Conservation (phyloP, 495 filamentous ascomycete genomes). For the Melanomma pulvis-pyrius region DNA sequence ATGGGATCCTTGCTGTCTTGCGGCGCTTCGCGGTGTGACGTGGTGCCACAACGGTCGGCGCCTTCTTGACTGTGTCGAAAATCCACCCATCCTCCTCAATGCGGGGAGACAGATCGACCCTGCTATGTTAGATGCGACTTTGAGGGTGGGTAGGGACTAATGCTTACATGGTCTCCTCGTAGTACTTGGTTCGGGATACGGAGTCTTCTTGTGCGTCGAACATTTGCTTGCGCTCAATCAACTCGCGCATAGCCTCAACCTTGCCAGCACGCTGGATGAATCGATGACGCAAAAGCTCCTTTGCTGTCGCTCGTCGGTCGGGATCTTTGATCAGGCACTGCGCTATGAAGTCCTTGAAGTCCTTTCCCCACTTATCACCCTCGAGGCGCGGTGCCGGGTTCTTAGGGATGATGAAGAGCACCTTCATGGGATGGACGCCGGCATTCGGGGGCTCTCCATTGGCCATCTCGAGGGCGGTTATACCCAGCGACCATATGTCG, state of each 20-base stretch:
- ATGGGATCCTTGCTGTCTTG: constrained; percentile 48
- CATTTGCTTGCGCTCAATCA: constrained; percentile 81
- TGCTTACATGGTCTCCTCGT: constrained; percentile 80
- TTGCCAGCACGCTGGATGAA: constrained; percentile 87
- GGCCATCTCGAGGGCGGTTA: constrained; percentile 92
- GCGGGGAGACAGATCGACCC: constrained; percentile 67
- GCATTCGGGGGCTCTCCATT: constrained; percentile 92
- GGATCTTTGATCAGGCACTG: constrained; percentile 90
- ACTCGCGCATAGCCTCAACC: constrained; percentile 79
- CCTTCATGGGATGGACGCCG: constrained; percentile 95
- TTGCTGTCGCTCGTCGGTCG: constrained; percentile 78
- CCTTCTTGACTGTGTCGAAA: constrained; percentile 86
- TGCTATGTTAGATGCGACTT: constrained; percentile 27
- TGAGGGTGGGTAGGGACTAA: constrained; percentile 1
- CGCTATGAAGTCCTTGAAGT: constrained; percentile 91
- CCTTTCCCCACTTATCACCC: constrained; percentile 78
- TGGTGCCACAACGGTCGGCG: constrained; percentile 34
- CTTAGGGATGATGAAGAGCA: constrained; percentile 96
- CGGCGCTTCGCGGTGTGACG: constrained; percentile 54
- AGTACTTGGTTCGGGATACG: constrained; percentile 69
- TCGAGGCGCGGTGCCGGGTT: constrained; percentile 82
- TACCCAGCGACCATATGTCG: constrained; percentile 96
- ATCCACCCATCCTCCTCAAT: constrained; percentile 87
- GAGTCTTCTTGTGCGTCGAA: constrained; percentile 67
- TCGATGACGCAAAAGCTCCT: constrained; percentile 84